Evolutionary conservation across 192 early-diverging fungal genomes (phyloP).

Genomic region (Mortierella hygrophila): DNA sequence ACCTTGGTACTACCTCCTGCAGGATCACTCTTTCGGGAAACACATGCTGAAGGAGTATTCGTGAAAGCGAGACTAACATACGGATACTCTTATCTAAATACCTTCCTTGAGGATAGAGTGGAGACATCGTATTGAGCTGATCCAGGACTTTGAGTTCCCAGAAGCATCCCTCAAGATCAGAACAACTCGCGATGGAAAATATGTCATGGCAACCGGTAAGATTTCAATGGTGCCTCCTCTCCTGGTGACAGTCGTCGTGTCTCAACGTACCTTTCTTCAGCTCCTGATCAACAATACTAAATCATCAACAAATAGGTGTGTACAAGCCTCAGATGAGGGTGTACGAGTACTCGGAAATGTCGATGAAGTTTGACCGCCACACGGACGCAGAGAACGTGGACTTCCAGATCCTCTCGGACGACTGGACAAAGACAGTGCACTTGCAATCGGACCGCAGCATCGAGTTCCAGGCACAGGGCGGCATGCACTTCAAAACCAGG

Average conservation of each 20-base stretch:
- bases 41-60: neutral
- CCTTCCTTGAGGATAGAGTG: constrained; percentile 69
- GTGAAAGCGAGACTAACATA: neutral
- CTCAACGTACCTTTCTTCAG: neutral
- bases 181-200: constrained; percentile 87
- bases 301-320: constrained; percentile 65
- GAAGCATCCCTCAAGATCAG: constrained; percentile 90
- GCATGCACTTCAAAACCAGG: constrained; percentile 92
- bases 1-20: constrained; percentile 69
- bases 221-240: too few relatives aligned
- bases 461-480: constrained; percentile 96
- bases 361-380: constrained; percentile 99
- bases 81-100: neutral
- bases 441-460: constrained; percentile 91
- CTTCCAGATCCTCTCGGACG: constrained; percentile 92
- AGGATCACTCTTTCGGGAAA: neutral
- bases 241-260: too few relatives aligned
- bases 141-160: constrained; percentile 99
- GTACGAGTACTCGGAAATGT: constrained; percentile 90
- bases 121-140: constrained; percentile 91
- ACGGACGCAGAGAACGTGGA: constrained; percentile 93
- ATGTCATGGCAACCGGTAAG: constrained; percentile 89
- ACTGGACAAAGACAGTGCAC: constrained; percentile 97
- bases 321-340: constrained; percentile 98
- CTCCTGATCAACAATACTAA: neutral